Evolutionary conservation across 805 yeast species (phyloP), one percentile per base, ranked within the genome.

Genomic region (Yarrowia deformans): DNA sequence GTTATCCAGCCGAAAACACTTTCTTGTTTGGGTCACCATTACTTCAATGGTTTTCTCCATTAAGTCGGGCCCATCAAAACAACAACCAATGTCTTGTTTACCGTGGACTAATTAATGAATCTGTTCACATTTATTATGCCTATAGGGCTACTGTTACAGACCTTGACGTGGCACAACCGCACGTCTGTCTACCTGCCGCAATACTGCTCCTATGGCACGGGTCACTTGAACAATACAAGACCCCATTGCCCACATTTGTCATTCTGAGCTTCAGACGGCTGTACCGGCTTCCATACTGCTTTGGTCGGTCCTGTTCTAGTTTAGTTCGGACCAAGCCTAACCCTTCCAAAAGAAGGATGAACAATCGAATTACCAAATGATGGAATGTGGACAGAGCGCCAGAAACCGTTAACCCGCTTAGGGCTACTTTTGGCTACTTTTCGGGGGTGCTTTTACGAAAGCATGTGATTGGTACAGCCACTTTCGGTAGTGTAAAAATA

Each of bases 331-430:
- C 56, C 19, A 35, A n/a, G 16, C 23, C 23, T 18, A 10, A 29
- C 56, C 40, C 56, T n/a, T 50, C 56, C 56, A 50, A 50, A 50
- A 50, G 16, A 12, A 19, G 56, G 40, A 34, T n/a, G 6, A 50
- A 50, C 56, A 50, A 34, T 50, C 40, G 29, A 40, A 10, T 50
- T 50, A 50, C 34, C 29, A n/a, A 29, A 16, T 18, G n/a, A 14
- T 10, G 56, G 56, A 50, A 50, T 50, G 56, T 50, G 29, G 40
- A 34, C 40, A 9, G 40, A n/a, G 29, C 32, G 40, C 14, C 40
- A 50, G 56, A 42, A 29, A 34, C 56, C 40, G 40, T 50, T 32
- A 5, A 35, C 35, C 34, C 1, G 14, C 29, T 19, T 9, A 19
- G n/a, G 10, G 32, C 50, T 19, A 7, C 23, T 8, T 29, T 29